Evolutionary conservation across 1,284 basidiomycete species (phyloP).

Genomic region (Coniophora puteana): DNA sequence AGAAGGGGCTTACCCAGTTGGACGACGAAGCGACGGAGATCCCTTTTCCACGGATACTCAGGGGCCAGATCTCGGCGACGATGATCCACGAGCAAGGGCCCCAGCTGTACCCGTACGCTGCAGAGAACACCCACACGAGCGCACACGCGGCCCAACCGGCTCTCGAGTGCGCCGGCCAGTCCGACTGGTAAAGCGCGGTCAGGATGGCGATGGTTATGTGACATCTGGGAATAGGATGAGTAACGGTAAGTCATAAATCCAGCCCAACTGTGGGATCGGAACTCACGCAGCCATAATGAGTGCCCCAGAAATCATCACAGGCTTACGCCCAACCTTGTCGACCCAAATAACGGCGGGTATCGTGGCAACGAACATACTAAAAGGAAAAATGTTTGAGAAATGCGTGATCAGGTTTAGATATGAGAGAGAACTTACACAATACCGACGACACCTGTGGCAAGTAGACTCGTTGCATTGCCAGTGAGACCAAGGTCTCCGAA

Average conservation of each 20-base stretch:
- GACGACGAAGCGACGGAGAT: conserved; percentile 67
- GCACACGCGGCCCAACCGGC: conserved; percentile 66
- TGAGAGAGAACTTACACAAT: conserved; percentile 49
- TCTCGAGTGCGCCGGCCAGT: conserved; percentile 40
- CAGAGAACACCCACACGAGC: conserved; percentile 64
- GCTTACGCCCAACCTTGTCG: conserved; percentile 67
- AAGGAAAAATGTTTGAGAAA: conserved; percentile 5
- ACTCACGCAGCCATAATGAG: conserved; percentile 62
- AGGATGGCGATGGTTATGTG: conserved; percentile 64
- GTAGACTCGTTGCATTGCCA: conserved; percentile 57
- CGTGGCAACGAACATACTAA: conserved; percentile 72
- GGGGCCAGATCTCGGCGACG: conserved; percentile 63
- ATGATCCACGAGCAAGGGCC: conserved; percentile 69
- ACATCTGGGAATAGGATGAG: conserved; percentile 35
- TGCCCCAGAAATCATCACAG: conserved; percentile 65
- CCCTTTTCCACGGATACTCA: conserved; percentile 66
- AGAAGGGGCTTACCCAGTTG: conserved; percentile 51
- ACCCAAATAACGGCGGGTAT: conserved; percentile 73
- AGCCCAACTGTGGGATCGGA: background rate
- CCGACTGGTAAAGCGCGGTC: conserved; percentile 48
- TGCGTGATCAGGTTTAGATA: background rate
- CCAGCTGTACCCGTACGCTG: conserved; percentile 67
- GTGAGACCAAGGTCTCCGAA: conserved; percentile 55
- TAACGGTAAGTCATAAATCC: background rate
- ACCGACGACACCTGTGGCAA: conserved; percentile 82